These are phyloP conservation scores for Pseudogymnoascus sp. DNA, from an alignment of 2,329 filamentous ascomycete species.

Conservation along the genomic window DNA sequence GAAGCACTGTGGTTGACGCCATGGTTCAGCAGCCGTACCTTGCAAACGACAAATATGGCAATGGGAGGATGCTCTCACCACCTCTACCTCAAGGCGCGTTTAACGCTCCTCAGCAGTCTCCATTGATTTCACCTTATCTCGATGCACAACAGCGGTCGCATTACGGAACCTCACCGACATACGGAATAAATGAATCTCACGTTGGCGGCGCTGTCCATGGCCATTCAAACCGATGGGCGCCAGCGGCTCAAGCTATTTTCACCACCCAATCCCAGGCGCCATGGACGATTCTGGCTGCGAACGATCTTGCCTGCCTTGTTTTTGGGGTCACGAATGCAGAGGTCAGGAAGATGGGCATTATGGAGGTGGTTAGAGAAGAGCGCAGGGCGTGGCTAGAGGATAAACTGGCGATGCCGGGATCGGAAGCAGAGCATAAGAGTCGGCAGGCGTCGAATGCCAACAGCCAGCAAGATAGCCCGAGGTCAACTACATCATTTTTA, in stretches of 20 bases:
- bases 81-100: slow-evolving; percentile 28
- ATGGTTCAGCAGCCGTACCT: slow-evolving; percentile 62
- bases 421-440: slow-evolving; percentile 13
- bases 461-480: slow-evolving; percentile 23
- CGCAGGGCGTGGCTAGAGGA: slow-evolving; percentile 80
- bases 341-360: slow-evolving; percentile 85
- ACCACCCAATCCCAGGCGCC: slow-evolving; percentile 85
- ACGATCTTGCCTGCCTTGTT: slow-evolving; percentile 92
- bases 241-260: slow-evolving; percentile 91
- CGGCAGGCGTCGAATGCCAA: slow-evolving; percentile 16
- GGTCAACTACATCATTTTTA: slow-evolving; percentile 45
- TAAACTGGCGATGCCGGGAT: slow-evolving; percentile 62
- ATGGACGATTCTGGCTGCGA: slow-evolving; percentile 93
- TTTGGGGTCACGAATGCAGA: slow-evolving; percentile 98
- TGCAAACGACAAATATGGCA: slow-evolving; percentile 21
- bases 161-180: slow-evolving; percentile 24
- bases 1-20: slow-evolving; percentile 76
- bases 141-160: slow-evolving; percentile 27
- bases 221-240: slow-evolving; percentile 82
- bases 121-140: slow-evolving; percentile 36
- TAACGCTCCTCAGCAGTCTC: slow-evolving; percentile 30
- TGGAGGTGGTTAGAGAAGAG: slow-evolving; percentile 90
- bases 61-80: slow-evolving; percentile 34
- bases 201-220: slow-evolving; percentile 58
- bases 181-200: slow-evolving; percentile 29